Base-by-base conservation (phyloP, 2,329 filamentous ascomycete species). In the Pseudogymnoascus sp. region DNA sequence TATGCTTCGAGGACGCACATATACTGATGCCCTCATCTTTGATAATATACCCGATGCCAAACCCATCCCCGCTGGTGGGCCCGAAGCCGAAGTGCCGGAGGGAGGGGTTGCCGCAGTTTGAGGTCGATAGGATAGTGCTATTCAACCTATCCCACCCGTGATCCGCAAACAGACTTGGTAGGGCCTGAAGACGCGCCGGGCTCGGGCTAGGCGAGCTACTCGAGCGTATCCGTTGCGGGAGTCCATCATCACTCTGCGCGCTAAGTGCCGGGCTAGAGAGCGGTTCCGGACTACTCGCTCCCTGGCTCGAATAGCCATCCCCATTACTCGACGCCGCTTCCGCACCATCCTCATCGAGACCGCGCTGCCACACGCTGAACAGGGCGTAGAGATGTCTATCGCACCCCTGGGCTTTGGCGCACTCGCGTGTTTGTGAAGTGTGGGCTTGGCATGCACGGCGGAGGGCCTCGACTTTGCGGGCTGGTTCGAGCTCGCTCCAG, bases 1-100 rank as follows among this genome's bases (percentile, higher is more conserved):
- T 81, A 75, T 99, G 95, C 77, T 97, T 97, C 72, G 90, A 95
- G 13, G 89, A 90, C 0, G 93, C 92, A 75, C 95, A 98, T 67
- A 99, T 93, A 57, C 88, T 92, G 66, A 98, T 90, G 60, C 86
- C 84, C 62, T 95, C 90, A 69, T 96, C 92, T 77, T 99, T 99
- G 83, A 99, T 97, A 72, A 99, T 98, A 79, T 99, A 99, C 2
- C 95, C 95, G 64, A 99, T 97, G 31, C 95, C 95, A 73, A 98
- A 98, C 0, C 95, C 95, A 69, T 97, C 92, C 1, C 88, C 93
- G 0, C 90, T 93, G 0, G 93, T 96, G 1, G 95, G 95, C 0
- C 95, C 95, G 74, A 99, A 99, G 3, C 95, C 95, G 71, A 99
- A 99, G 71, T 98, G 93, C 1, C 95, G 87, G 16, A 99, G 85